Base-by-base conservation (phyloP, 306 rosid genomes). In the Pueraria montana region DNA sequence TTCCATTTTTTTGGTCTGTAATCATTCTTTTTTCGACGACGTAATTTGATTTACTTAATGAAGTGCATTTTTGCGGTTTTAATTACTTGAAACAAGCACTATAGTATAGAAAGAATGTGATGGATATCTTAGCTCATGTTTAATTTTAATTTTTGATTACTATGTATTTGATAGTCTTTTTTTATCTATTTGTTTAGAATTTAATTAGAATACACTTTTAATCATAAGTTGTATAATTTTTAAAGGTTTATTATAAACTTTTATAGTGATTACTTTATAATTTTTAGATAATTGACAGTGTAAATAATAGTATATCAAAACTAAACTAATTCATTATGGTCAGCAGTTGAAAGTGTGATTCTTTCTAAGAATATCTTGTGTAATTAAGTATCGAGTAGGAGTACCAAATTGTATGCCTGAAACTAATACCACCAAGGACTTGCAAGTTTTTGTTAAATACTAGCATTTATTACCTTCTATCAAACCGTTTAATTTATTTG, bases 1-100 rank as follows among this genome's bases (percentile, higher is more conserved):
- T 69, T 24, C 43, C 7, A 49, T 49, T 30, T 78, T 40, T 82
- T 34, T 49, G 40, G 65, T 8, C 43, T 36, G 67, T 21, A 20
- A 36, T 80, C 74, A 82, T 71, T 69, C 73, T 65, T 81, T 80
- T 8, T 56, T 20, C 32, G 17, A 13, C 63, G 17, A 45, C 50
- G 78, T 79, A 4, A 73, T 74, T 79, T 82, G 81, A 85, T 34
- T 30, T 82, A 53, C 67, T 30, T 30, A 2, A 30, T 30, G 34
- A 30, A 30, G 40, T 34, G 40, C 59, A 46, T 45, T 76, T 80
- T 11, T 11, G 6, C n/a, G 8, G 55, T 40, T 80, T 55, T 30
- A 53, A n/a, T 56, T 76, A 63, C 68, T 78, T 48, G 70, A 26
- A 59, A 56, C 74, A 36, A 46, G 74, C 74, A 77, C 13, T 53